Evolutionary conservation across 1,284 basidiomycete genomes (phyloP), one percentile per base, ranked within the genome.

Genomic region (Papiliotrema nemorosa): DNA sequence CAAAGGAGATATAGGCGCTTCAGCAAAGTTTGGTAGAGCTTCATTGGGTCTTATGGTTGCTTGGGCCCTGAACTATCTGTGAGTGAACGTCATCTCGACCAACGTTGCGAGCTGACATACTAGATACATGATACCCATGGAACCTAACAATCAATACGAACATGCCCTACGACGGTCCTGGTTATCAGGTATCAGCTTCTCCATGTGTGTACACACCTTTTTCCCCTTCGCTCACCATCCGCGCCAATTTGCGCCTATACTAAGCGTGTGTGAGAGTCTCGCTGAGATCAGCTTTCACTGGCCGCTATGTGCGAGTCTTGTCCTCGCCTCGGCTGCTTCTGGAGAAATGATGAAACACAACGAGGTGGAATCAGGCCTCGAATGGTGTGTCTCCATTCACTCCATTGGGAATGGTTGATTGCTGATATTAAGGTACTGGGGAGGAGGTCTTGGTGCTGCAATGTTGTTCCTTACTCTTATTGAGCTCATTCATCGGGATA

Each of bases 51-150:
- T 77, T 33, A 72, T 77, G 60, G 61, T 74, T 5, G 76, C 75
- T 0, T 77, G 75, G 69, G 71, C 72, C 10, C 47, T 76, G 27
- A 73, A 74, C 53, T 77, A 73, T 66, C 52, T 77, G 47, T 76
- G 62, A 47, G 73, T 67, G 44, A 40, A 42, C 3, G 21, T n/a
- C 13, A 21, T 10, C 5, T 20, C 6, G n/a, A n/a, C n/a, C n/a
- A n/a, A n/a, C n/a, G n/a, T n/a, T n/a, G 18, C 20, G 34, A 40
- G 42, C 50, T 53, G 26, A 50, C 37, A 41, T 14, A 7, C 9
- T 47, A 65, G 61, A 21, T 67, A 63, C 39, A 53, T 59, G 18
- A 53, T 63, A 13, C 60, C 60, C 1, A 51, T 44, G 24, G 71
- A 69, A 40, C 66, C 49, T 44, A 67, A 58, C 35, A 52, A 50